Percentiles rank a stretch among this genome's conserved stretches.
These are phyloP conservation scores for Scheffersomyces illinoinensis DNA, from an alignment of 1,139 yeast species.

Conservation along the genomic window DNA sequence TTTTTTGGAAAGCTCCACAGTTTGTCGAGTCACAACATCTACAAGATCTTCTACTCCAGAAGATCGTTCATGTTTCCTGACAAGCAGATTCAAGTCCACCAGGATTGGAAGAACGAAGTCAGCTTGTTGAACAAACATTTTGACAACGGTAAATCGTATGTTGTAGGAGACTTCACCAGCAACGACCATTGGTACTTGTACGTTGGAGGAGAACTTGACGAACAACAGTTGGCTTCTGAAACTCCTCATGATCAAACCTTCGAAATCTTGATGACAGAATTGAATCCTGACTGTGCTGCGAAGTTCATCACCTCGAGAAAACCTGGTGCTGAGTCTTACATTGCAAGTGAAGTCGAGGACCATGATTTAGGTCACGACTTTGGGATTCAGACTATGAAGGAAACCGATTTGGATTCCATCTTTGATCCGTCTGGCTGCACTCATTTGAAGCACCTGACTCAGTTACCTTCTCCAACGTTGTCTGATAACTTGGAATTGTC, in stretches of 20 bases:
- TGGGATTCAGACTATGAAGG: slow-evolving; percentile 67
- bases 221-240: slow-evolving; percentile 5
- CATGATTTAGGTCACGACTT: slow-evolving; percentile 77
- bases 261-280: slow-evolving; percentile 89
- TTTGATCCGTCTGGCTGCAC: slow-evolving; percentile 35
- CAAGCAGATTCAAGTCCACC: slow-evolving; percentile 78
- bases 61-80: slow-evolving; percentile 92
- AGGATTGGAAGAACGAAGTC: slow-evolving; percentile 83
- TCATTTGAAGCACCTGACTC: slow-evolving; percentile 20
- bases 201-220: slow-evolving; percentile 48
- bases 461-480: slow-evolving; percentile 39
- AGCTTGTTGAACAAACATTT: slow-evolving; percentile 65
- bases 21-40: slow-evolving; percentile 43
- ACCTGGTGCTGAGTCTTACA: slow-evolving; percentile 46
- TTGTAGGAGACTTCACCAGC: slow-evolving; percentile 73
- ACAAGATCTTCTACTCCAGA: slow-evolving; percentile 84
- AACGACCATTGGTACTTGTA: slow-evolving; percentile 92
- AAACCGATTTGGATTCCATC: slow-evolving; percentile 60
- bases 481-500: slow-evolving; percentile 27
- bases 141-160: slow-evolving; percentile 64
- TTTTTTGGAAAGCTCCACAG: slow-evolving; percentile 12
- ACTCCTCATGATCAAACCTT: slow-evolving; percentile 64
- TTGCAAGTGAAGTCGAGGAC: slow-evolving; percentile 29
- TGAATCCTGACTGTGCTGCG: slow-evolving; percentile 58
- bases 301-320: slow-evolving; percentile 62